Evolutionary conservation across 371 early-diverging fungal genomes (phyloP).

Genomic region (Syncephalastrum racemosum): DNA sequence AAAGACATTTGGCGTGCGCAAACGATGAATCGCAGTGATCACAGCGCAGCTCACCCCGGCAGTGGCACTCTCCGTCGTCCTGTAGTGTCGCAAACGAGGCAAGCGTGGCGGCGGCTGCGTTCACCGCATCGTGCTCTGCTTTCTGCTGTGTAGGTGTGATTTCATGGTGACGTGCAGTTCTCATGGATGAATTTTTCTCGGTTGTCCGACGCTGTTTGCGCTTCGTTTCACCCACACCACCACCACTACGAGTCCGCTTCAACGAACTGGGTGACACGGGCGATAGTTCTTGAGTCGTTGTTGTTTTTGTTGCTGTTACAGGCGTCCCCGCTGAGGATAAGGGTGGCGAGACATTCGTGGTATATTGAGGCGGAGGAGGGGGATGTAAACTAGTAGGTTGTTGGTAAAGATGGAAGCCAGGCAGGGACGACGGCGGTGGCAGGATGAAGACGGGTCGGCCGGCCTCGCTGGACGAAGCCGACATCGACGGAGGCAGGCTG

Average conservation of each 20-base stretch:
- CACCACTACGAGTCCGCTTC: too few relatives aligned
- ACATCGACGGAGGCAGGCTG: background rate
- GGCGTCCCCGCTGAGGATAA: too few relatives aligned
- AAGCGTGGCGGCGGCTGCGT: conserved; percentile 45
- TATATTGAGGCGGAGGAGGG: conserved; percentile 10
- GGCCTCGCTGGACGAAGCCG: background rate
- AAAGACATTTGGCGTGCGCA: conserved; percentile 39
- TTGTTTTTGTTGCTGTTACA: too few relatives aligned
- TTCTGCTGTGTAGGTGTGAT: background rate
- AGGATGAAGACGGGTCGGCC: conserved; percentile 34
- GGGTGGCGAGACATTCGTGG: background rate
- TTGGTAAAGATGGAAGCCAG: conserved; percentile 28
- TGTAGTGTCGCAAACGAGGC: conserved; percentile 39
- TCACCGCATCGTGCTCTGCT: conserved; percentile 30
- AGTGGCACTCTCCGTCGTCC: conserved; percentile 28
- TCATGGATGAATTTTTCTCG: conserved; percentile 2
- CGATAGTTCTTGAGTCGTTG: too few relatives aligned
- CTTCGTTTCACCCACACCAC: too few relatives aligned
- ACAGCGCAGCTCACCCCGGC: conserved; percentile 32
- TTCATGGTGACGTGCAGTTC: conserved; percentile 7
- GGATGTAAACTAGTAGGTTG: conserved; percentile 9
- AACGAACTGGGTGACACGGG: too few relatives aligned
- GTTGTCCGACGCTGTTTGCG: too few relatives aligned
- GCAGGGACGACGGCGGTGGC: conserved; percentile 40
- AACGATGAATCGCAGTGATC: conserved; percentile 30